Conservation (phyloP, 768 basidiomycete species). For the Harrya chromipes region DNA sequence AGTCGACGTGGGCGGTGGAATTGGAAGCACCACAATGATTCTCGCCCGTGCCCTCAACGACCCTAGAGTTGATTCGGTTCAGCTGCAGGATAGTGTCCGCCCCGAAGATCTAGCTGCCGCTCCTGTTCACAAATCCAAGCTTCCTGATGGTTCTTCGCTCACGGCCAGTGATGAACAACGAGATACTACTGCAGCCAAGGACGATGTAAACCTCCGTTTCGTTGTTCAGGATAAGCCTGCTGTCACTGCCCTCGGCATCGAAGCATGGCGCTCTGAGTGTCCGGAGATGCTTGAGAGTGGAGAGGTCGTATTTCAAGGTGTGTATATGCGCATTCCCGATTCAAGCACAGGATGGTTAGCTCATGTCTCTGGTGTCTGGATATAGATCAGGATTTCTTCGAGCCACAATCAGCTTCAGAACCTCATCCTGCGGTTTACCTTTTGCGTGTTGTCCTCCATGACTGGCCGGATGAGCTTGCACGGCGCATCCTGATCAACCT, state of each 20-base stretch:
- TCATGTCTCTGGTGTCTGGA: neutral
- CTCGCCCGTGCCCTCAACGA: slow-evolving; percentile 38
- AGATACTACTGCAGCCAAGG: slow-evolving; percentile 12
- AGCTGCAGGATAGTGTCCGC: slow-evolving; percentile 1
- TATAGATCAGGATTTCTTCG: slow-evolving; percentile 74
- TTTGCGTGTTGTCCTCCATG: slow-evolving; percentile 69
- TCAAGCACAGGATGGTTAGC: neutral
- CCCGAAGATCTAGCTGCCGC: neutral
- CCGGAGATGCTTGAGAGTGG: slow-evolving; percentile 55
- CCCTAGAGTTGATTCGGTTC: neutral
- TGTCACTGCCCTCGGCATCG: slow-evolving; percentile 49
- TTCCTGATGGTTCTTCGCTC: slow-evolving; percentile 1
- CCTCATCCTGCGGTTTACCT: slow-evolving; percentile 59
- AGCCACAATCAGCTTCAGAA: slow-evolving; percentile 47
- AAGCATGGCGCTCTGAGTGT: slow-evolving; percentile 60
- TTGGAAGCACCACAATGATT: slow-evolving; percentile 50
- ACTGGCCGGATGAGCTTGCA: slow-evolving; percentile 69
- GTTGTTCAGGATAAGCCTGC: slow-evolving; percentile 61
- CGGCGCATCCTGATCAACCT: slow-evolving; percentile 44
- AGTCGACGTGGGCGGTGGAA: slow-evolving; percentile 70
- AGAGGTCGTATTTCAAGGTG: slow-evolving; percentile 52
- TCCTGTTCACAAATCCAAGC: neutral
- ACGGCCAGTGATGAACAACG: neutral
- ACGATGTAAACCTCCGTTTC: slow-evolving; percentile 38
- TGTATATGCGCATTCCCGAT: neutral